Evolutionary conservation across 2,329 filamentous ascomycete genomes (phyloP), one percentile per base, ranked within the genome.

Genomic region (Hypoxylon sp.): DNA sequence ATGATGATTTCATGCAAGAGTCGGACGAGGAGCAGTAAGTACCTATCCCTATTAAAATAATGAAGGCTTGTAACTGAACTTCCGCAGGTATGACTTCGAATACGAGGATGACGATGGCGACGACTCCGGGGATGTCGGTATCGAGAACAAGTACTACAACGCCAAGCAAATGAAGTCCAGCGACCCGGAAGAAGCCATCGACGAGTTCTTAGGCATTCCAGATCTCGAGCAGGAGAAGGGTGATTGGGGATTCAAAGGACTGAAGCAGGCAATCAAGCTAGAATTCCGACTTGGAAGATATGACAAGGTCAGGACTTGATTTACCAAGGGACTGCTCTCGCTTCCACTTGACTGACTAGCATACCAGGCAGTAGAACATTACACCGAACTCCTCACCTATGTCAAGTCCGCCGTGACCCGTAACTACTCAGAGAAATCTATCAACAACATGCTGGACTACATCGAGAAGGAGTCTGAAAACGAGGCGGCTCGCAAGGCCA

Each of bases 81-180:
- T 9, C 47, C 7, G 5, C 63, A 92, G 91, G 74, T 94, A 97
- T 77, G 96, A 98, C 81, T 98, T 98, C 78, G 95, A 98, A 76
- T 98, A 97, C 80, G 95, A 97, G 78, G 96, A 90, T 63, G 93
- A 94, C 70, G 93, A 97, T 61, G 94, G 96, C 51, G 92, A 96
- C 45, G 91, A 97, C 62, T 89, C 87, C 30, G 94, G 90, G 62
- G 93, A 97, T 78, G 92, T 97, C 74, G 94, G 95, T 72, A 96
- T 98, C 78, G 96, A 99, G 79, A 99, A 99, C 84, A 97, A 97
- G 82, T 99, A 99, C 84, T 99, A 98, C 86, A 98, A 97, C 81
- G 96, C 96, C 45, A 99, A 99, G 81, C 95, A 98, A 82, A 90
- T 97, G 77, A 99, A 98, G 83, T 84, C 85, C 45, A 90, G 90